Evolutionary conservation across 1,139 yeast genomes (phyloP), one percentile per base, ranked within the genome.

Genomic region (Eremothecium sinecaudum): DNA sequence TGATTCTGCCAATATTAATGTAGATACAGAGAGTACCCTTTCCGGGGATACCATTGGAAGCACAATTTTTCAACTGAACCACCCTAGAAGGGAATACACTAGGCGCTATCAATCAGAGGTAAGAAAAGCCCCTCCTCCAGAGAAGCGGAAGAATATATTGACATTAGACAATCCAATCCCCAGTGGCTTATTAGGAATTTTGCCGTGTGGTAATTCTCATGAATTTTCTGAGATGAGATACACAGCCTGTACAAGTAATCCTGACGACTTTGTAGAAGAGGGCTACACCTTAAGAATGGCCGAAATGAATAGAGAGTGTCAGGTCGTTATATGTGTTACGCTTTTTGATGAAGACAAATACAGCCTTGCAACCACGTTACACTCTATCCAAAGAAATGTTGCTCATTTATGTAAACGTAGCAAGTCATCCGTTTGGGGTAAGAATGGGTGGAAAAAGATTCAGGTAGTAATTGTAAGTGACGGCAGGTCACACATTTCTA

Each of bases 321-420:
- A 90, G 59, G 64, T 90, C 33, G 84, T 82, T 28, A 71, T 87
- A 33, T 86, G 96, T 61, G 73, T 90, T 42, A 87, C 97, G 31
- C 86, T 90, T 95, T 90, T 87, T 63, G 90, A 90, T 54, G 98
- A 90, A 61, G 94, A 82, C 56, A 95, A 86, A 54, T 67, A 69
- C 39, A 71, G 92, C 1, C 75, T 90, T 56, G 83, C 96, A 1
- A 73, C 97, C 59, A 90, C 97, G 0, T 68, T 90, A 71, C 94
- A 90, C 56, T 80, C 94, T 0, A 90, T 87, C 14, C 83, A 87
- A 83, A 80, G 78, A 48, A 90, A 90, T 58, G 74, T 90, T 43
- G 83, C 94, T 2, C 92, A 86, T 50, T 65, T 90, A 35, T 78
- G 94, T 53, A 73, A 79, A 11, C 73, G 97, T 56, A 70, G 73